phyloP scores from a whole-genome alignment of 2,329 filamentous ascomycete species.

The Diaporthe capsici region DNA sequence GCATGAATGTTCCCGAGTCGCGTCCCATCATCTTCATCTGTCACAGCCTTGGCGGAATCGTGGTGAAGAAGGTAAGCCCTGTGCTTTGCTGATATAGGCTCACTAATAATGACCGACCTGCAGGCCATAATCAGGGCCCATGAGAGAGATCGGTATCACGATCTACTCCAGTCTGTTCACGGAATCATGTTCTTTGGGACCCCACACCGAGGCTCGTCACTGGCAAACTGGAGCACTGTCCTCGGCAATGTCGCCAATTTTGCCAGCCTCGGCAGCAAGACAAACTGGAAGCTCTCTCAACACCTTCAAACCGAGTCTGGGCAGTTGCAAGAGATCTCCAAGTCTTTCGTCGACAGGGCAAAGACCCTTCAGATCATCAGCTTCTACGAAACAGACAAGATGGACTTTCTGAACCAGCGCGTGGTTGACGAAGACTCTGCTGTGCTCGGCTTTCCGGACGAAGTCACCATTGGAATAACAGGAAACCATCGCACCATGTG shows the following conservation, averaged over 20 bases:
- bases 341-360: conserved; percentile 32
- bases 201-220: conserved; percentile 31
- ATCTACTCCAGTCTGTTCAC: conserved; percentile 12
- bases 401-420: conserved; percentile 33
- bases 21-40: conserved; percentile 48
- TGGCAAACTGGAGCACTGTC: conserved; percentile 31
- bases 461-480: conserved; percentile 33
- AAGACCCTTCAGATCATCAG: conserved; percentile 32
- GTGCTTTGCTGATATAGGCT: not conserved
- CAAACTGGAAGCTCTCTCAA: conserved; percentile 43
- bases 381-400: conserved; percentile 37
- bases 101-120: not conserved
- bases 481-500: conserved; percentile 41
- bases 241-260: conserved; percentile 23
- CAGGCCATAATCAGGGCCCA: conserved; percentile 34
- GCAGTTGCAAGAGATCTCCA: conserved; percentile 27
- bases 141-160: conserved; percentile 26
- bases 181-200: conserved; percentile 35
- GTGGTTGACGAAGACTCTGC: conserved; percentile 40
- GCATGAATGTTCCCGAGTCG: conserved; percentile 34
- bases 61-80: conserved; percentile 47
- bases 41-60: conserved; percentile 49
- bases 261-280: conserved; percentile 31
- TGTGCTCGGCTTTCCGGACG: conserved; percentile 23
- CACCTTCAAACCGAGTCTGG: conserved; percentile 43